phyloP scores from a whole-genome alignment of 805 yeast species.

The Wickerhamiella parazyma region DNA sequence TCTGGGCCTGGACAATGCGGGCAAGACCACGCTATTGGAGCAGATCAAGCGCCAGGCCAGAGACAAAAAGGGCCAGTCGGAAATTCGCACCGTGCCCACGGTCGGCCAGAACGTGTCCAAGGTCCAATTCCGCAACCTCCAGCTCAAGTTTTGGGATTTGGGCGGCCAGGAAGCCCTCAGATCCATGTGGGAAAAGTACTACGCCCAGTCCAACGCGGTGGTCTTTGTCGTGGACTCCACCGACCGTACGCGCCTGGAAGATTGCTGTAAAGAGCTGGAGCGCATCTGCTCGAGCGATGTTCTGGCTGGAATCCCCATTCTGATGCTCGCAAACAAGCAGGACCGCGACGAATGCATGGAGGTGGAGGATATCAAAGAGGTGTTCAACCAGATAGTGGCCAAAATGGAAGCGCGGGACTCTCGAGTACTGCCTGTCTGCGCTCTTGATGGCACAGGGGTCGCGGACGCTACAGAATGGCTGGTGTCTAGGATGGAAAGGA shows the following conservation, averaged over 20 bases:
- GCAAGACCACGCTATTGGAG: conserved; percentile 75
- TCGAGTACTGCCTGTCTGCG: conserved; percentile 80
- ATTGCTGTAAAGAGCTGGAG: conserved; percentile 55
- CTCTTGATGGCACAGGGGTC: conserved; percentile 65
- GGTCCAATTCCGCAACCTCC: conserved; percentile 28
- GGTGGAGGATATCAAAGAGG: conserved; percentile 66
- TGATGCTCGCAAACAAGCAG: conserved; percentile 93
- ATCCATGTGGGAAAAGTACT: conserved; percentile 78
- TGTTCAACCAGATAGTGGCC: conserved; percentile 71
- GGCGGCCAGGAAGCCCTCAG: conserved; percentile 90
- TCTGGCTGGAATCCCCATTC: conserved; percentile 68
- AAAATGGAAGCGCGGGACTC: conserved; percentile 82
- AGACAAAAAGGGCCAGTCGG: conserved; percentile 15
- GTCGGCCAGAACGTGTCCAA: conserved; percentile 72
- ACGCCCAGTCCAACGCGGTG: conserved; percentile 74
- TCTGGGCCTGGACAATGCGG: conserved; percentile 89
- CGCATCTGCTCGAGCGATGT: conserved; percentile 43
- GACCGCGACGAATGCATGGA: conserved; percentile 61
- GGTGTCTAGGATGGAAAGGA: conserved; percentile 52
- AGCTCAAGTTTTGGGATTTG: conserved; percentile 83
- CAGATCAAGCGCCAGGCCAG: conserved; percentile 44
- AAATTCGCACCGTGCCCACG: conserved; percentile 61
- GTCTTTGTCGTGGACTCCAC: conserved; percentile 87
- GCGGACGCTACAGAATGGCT: conserved; percentile 85
- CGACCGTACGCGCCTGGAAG: conserved; percentile 68